Conservation (phyloP, 352 stramenopile genomes). For the Phytopythium aichiense region DNA sequence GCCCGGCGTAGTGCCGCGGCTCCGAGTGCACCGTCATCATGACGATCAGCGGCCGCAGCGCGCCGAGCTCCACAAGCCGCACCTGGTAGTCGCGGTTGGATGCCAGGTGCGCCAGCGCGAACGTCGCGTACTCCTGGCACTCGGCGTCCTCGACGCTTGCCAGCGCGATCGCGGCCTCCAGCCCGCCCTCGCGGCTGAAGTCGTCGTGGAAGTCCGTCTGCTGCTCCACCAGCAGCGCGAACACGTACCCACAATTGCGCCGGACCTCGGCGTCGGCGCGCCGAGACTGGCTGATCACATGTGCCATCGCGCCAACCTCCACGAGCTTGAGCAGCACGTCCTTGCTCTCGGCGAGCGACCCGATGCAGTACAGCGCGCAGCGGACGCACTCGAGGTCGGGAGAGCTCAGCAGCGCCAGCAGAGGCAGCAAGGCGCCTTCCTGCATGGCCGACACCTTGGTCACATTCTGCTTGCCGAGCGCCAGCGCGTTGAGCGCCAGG, state of each 20-base stretch:
- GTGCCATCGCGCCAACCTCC: conserved; percentile 79
- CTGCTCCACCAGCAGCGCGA: conserved; percentile 89
- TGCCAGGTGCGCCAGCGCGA: conserved; percentile 92
- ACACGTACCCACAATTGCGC: conserved; percentile 91
- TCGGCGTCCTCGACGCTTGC: conserved; percentile 94
- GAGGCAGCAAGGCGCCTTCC: conserved; percentile 82
- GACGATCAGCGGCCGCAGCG: conserved; percentile 91
- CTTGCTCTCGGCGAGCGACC: conserved; percentile 90
- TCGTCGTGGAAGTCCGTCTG: conserved; percentile 91
- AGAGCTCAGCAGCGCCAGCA: conserved; percentile 86
- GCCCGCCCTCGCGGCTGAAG: conserved; percentile 77
- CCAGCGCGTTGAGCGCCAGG: conserved; percentile 90
- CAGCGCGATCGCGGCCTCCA: conserved; percentile 89
- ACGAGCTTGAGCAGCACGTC: conserved; percentile 91
- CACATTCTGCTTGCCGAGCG: conserved; percentile 77
- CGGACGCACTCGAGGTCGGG: conserved; percentile 89
- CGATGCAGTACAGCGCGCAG: conserved; percentile 90
- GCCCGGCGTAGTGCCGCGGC: conserved; percentile 92
- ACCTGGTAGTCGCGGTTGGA: conserved; percentile 95
- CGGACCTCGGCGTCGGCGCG: conserved; percentile 91
- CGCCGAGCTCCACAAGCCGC: conserved; percentile 87
- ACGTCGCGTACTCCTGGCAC: conserved; percentile 95
- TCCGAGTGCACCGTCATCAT: conserved; percentile 95
- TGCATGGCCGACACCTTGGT: conserved; percentile 91
- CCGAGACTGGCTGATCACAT: conserved; percentile 76